Percentiles rank a stretch among this genome's conserved stretches.
phyloP scores from a whole-genome alignment of 2,329 filamentous ascomycete genomes.

The Nemania bipapillata region DNA sequence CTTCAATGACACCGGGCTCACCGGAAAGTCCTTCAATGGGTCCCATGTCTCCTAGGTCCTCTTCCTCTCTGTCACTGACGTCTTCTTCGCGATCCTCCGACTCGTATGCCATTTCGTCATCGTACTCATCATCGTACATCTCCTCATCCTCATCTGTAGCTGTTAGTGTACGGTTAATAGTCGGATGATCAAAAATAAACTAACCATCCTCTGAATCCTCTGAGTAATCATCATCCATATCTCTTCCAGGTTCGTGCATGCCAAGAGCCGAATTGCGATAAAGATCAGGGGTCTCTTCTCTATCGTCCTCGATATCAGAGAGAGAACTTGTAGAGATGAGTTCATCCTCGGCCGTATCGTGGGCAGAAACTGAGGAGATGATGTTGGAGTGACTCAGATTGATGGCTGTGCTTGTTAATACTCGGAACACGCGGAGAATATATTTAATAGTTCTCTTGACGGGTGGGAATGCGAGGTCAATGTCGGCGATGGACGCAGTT shows the following conservation, averaged over 20 bases:
- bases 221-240: slow-evolving; percentile 77
- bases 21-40: slow-evolving; percentile 80
- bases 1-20: slow-evolving; percentile 71
- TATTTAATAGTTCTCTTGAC: slow-evolving; percentile 96
- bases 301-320: slow-evolving; percentile 85
- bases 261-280: slow-evolving; percentile 96
- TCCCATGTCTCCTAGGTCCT: slow-evolving; percentile 79
- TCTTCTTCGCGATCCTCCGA: slow-evolving; percentile 83
- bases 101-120: slow-evolving; percentile 90
- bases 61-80: slow-evolving; percentile 89
- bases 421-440: slow-evolving; percentile 88
- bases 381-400: slow-evolving; percentile 84
- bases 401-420: slow-evolving; percentile 86
- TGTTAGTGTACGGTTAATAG: slow-evolving; percentile 24
- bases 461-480: slow-evolving; percentile 92
- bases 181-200: neutral
- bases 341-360: slow-evolving; percentile 81
- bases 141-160: slow-evolving; percentile 77
- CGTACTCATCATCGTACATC: slow-evolving; percentile 92
- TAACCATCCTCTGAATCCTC: slow-evolving; percentile 75
- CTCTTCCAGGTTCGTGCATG: slow-evolving; percentile 84
- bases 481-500: slow-evolving; percentile 91
- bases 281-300: slow-evolving; percentile 94
- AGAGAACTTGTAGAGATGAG: slow-evolving; percentile 87
- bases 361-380: slow-evolving; percentile 72